A percentile compares a stretch with the other conserved stretches of the same genome.
These are phyloP conservation scores for Artemisia tridentata DNA, from an alignment of 129 eudicot genomes.

Conservation along the genomic window DNA sequence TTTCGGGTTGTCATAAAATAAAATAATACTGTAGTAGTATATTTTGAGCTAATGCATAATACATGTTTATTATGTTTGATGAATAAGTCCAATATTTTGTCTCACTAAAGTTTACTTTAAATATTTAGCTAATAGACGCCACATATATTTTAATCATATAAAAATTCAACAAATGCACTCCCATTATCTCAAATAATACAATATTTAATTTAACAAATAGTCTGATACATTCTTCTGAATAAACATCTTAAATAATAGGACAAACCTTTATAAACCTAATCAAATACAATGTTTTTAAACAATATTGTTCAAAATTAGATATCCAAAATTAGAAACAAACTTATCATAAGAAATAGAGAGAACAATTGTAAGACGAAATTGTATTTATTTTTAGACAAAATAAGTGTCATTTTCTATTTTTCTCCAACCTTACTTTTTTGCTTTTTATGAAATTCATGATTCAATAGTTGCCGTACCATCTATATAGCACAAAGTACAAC, in stretches of 20 bases:
- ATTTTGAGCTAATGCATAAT: background rate
- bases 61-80: background rate
- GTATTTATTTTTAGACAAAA: background rate
- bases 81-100: background rate
- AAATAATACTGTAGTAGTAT: background rate
- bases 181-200: background rate
- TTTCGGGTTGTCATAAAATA: background rate
- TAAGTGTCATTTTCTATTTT: background rate
- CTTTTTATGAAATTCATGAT: constrained; percentile 28
- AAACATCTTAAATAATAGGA: background rate
- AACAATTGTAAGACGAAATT: too few species aligned
- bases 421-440: constrained; percentile 11
- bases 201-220: background rate
- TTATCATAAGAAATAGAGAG: too few species aligned
- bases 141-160: background rate
- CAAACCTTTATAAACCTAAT: background rate
- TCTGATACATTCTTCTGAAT: background rate
- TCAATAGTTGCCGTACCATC: constrained; percentile 11
- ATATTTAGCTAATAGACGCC: background rate
- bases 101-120: constrained; percentile 8
- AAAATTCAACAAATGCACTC: background rate
- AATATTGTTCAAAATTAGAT: too few species aligned
- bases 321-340: too few species aligned
- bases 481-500: constrained; percentile 29
- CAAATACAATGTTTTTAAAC: background rate